phyloP scores from a whole-genome alignment of 108 stramenopile genomes.

The Fragilaria crotonensis region DNA sequence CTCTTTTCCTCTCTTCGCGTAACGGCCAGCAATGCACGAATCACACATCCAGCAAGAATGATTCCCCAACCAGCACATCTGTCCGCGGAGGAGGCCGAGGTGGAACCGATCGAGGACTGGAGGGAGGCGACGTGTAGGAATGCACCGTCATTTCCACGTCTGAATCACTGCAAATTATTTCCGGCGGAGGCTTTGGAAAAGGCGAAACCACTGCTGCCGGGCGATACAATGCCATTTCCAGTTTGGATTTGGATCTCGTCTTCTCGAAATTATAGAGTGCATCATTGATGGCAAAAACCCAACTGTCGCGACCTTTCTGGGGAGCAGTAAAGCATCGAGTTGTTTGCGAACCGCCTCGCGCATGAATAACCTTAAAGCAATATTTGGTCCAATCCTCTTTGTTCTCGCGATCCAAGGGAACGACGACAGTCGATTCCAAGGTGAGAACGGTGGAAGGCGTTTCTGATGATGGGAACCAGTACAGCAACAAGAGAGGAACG shows the following conservation, averaged over 20 bases:
- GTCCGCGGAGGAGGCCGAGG: too few relatives aligned
- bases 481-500: constrained; percentile 43
- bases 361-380: constrained; percentile 51
- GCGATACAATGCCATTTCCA: background rate
- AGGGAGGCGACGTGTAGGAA: too few relatives aligned
- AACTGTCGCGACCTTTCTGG: constrained; percentile 36
- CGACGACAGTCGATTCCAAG: constrained; percentile 49
- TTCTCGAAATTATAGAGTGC: constrained; percentile 44
- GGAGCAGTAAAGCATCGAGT: constrained; percentile 50
- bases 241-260: background rate
- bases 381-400: constrained; percentile 27
- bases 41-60: too few relatives aligned
- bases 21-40: too few relatives aligned
- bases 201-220: too few relatives aligned
- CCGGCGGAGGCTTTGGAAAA: too few relatives aligned
- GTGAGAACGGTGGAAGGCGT: constrained; percentile 48
- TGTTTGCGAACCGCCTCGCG: constrained; percentile 11
- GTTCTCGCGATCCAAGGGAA: constrained; percentile 34
- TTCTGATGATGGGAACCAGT: constrained; percentile 30
- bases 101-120: too few relatives aligned
- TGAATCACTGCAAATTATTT: too few relatives aligned
- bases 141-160: too few relatives aligned
- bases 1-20: too few relatives aligned
- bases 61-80: too few relatives aligned
- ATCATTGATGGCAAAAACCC: constrained; percentile 53